Conservation (phyloP, 257 asterid genomes). For the Cinchona pubescens region DNA sequence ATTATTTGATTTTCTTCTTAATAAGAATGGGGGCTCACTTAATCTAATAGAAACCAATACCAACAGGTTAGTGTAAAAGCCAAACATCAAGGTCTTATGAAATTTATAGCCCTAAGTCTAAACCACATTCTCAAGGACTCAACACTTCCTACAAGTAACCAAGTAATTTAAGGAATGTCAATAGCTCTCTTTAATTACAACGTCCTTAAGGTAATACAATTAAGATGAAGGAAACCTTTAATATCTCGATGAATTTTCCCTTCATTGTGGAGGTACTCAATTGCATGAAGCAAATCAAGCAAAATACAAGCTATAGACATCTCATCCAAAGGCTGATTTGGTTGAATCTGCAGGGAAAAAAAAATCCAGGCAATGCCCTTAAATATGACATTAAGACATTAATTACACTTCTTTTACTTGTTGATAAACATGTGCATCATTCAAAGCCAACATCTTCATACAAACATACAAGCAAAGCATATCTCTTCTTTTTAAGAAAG, state of each 20-base stretch:
- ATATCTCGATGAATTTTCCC: conserved; percentile 99
- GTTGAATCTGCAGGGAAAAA: conserved; percentile 76
- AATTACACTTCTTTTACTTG: not conserved
- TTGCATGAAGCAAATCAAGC: conserved; percentile 91
- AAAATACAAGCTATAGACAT: conserved; percentile 89
- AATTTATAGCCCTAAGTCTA: not conserved
- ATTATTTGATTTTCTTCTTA: not conserved
- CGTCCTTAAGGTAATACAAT: conserved; percentile 6
- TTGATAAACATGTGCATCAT: not conserved
- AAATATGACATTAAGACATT: not conserved
- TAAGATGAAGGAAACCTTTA: conserved; percentile 53
- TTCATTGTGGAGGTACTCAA: conserved; percentile 94
- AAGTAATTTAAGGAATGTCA: not conserved
- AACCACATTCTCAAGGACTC: not conserved
- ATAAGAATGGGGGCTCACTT: not conserved
- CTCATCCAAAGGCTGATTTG: conserved; percentile 95
- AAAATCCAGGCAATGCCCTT: conserved; percentile 5
- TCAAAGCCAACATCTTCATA: not conserved
- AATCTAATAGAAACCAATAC: not conserved
- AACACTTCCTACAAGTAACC: not conserved
- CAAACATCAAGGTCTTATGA: not conserved
- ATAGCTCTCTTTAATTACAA: not conserved
- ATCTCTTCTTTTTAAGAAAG: not conserved
- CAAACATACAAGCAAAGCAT: not conserved
- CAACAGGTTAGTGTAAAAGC: not conserved